Evolutionary conservation across 1,284 basidiomycete genomes (phyloP), one percentile per base, ranked within the genome.

Genomic region (Singerocomus inundabilis): DNA sequence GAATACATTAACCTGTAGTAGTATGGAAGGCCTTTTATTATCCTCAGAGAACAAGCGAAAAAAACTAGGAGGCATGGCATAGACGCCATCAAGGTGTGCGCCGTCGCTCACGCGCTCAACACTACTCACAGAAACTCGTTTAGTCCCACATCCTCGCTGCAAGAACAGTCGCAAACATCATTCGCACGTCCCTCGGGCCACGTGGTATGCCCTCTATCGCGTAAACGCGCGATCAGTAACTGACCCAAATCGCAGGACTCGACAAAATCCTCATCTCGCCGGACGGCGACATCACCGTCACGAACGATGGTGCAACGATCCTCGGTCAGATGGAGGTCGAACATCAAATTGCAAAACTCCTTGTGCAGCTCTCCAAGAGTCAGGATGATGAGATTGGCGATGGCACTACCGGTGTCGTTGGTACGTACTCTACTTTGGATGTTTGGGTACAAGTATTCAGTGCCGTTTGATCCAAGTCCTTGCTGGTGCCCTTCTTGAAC

Each of bases 301-400:
- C 96, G 18, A 99, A 99, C 72, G 96, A 99, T 74, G 96, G 96
- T 44, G 96, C 96, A 12, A 98, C 94, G 18, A 98, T 98, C 58
- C 77, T 98, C 43, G 82, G 89, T 37, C 92, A 95, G 75, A 96
- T 96, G 93, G 91, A 98, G 73, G 93, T 99, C 44, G 96, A 99
- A 65, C 95, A 98, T 69, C 95, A 97, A 73, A 96, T 99, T 65
- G 96, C 96, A 52, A 98, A 97, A 73, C 82, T 99, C 38, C 82
- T 99, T 35, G 96, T 99, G 10, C 93, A 99, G 69, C 79, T 98
- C 39, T 95, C 92, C 43, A 95, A 95, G 76, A 94, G 91, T 66
- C 96, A 99, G 76, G 96, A 99, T 68, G 95, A 98, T 71, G 96
- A 99, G 77, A 97, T 99, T 69, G 96, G 97, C 42, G 96, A 99